Base-by-base conservation (phyloP, 2,329 filamentous ascomycete species). In the Stromatinia cepivora region DNA sequence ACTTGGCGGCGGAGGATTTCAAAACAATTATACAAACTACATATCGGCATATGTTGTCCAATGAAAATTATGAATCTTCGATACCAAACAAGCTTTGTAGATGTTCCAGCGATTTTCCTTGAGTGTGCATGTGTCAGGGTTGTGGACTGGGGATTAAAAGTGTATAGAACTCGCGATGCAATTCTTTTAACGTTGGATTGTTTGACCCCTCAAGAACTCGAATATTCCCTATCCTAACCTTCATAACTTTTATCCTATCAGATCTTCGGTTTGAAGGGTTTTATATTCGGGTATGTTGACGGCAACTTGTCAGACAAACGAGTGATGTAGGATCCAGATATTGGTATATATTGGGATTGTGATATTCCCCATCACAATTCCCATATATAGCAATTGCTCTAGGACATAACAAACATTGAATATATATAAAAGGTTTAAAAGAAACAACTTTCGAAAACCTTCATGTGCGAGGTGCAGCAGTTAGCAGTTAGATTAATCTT, bases 41-140 rank as follows among this genome's bases (percentile, higher is more conserved):
- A 45, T 6, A 22, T 11, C 39, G 11, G n/a, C 15, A 61, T 22
- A 42, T 66, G 28, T 22, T 17, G 36, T 25, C 36, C 34, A 65
- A 53, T 28, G 22, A 22, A 3, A 4, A 54, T 22, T 22, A 25
- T 28, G 31, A 15, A 13, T 53, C 1, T n/a, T 39, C 15, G 1
- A 50, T 48, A 34, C 25, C 7, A 52, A 39, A 58, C 25, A 67
- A 48, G 65, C 65, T 52, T 67, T 58, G 36, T 11, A 25, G 4
- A 45, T 11, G 25, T 17, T 45, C n/a, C 8, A 45, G n/a, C 15
- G 15, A 39, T 4, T 15, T 42, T 39, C n/a, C 56, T 39, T 42
- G 34, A 22, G 36, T 39, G 34, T 42, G n/a, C 22, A n/a, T 28
- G 2, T 57, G n/a, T 42, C 39, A 34, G 54, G 20, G n/a, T 25